Conservation (phyloP, 1,284 basidiomycete species). For the Microbotryum saponariae region DNA sequence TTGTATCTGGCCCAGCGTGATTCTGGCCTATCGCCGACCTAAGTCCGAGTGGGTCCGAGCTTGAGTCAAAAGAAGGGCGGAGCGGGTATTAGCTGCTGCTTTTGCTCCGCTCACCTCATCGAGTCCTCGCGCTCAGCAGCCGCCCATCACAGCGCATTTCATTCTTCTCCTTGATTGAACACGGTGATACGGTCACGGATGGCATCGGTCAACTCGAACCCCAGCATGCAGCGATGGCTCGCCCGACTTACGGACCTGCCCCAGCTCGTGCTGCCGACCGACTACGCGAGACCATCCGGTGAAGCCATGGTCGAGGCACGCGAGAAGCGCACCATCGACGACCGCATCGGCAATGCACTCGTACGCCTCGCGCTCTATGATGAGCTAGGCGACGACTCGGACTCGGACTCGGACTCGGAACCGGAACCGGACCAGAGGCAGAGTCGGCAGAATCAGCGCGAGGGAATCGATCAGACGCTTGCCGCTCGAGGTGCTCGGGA, state of each 20-base stretch:
- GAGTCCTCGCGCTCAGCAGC: no score
- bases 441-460: constrained; percentile 37
- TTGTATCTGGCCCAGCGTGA: no score
- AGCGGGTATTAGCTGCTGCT: no score
- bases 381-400: constrained; percentile 49
- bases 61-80: no score
- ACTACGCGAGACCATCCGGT: constrained; percentile 75
- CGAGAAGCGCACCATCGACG: constrained; percentile 35
- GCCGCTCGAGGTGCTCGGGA: not conserved
- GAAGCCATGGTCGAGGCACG: constrained; percentile 35
- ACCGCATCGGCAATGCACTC: constrained; percentile 43
- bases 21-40: no score
- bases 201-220: not conserved
- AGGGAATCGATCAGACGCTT: constrained; percentile 15
- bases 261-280: constrained; percentile 86
- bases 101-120: no score
- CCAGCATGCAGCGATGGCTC: constrained; percentile 40
- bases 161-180: no score
- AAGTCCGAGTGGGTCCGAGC: no score
- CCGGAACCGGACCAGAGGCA: constrained; percentile 27
- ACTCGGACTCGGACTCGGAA: constrained; percentile 15
- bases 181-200: not conserved
- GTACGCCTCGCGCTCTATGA: constrained; percentile 65
- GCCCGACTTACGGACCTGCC: constrained; percentile 56
- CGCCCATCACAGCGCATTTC: no score